These are phyloP conservation scores for Acorus gramineus DNA, from an alignment of 106 monocot species.

Conservation along the genomic window DNA sequence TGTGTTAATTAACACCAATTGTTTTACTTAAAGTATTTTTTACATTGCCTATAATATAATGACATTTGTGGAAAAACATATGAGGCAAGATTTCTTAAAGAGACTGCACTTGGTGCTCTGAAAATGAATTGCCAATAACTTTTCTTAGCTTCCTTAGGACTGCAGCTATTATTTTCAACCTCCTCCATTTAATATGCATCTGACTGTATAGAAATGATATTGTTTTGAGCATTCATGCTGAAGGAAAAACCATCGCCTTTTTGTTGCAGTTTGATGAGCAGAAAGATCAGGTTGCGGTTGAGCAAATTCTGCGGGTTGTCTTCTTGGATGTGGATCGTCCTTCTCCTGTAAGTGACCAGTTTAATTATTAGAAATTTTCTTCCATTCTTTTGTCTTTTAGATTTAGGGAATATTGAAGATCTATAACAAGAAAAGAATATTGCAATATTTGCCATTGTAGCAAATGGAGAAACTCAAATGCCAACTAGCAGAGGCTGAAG, in stretches of 20 bases:
- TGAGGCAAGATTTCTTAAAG: too few species aligned
- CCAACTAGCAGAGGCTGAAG: constrained; percentile 75
- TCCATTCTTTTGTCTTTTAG: neutral
- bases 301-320: constrained; percentile 77
- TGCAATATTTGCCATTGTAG: constrained; percentile 18
- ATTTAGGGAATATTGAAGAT: constrained; percentile 1
- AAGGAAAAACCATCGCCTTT: neutral
- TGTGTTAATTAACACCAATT: too few species aligned
- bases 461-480: constrained; percentile 81
- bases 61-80: too few species aligned
- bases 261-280: constrained; percentile 83
- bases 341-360: constrained; percentile 38
- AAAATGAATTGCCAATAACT: too few species aligned
- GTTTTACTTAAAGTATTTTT: too few species aligned
- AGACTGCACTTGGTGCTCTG: too few species aligned
- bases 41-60: too few species aligned
- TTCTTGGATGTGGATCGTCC: constrained; percentile 58
- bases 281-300: constrained; percentile 78
- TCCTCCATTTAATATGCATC: neutral
- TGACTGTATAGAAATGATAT: neutral
- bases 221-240: neutral
- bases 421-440: too few species aligned
- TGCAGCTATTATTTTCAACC: neutral
- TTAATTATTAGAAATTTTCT: neutral
- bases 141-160: neutral